Evolutionary conservation across 164 flowering plant genomes (phyloP).

Genomic region (Kalanchoe fedtschenkoi): DNA sequence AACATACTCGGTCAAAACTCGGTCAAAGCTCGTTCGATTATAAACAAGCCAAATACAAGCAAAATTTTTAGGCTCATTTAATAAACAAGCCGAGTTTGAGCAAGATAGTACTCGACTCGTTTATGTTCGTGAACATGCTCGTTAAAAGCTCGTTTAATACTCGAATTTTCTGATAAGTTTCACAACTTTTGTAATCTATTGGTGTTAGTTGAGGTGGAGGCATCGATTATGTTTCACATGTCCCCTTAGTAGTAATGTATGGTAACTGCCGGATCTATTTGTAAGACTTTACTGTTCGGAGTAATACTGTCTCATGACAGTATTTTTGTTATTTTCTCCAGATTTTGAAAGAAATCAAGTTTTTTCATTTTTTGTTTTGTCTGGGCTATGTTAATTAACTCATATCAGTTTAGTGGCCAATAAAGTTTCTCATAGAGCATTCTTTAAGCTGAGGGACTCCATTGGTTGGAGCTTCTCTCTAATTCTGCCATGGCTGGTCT

Average conservation of each 20-base stretch:
- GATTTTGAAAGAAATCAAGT: background rate
- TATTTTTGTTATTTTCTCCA: background rate
- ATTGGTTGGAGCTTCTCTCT: background rate
- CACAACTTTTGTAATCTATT: no score
- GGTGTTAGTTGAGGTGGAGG: background rate
- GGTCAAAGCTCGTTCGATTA: no score
- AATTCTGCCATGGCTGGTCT: background rate
- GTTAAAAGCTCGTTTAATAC: no score
- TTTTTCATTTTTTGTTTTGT: no score
- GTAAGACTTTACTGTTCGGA: background rate
- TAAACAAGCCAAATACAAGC: no score
- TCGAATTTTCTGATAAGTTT: no score
- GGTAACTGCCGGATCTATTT: background rate
- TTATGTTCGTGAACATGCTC: no score
- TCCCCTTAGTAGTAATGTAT: background rate
- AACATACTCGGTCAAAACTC: no score
- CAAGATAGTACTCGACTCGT: no score
- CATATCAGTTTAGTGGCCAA: background rate
- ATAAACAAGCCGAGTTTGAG: no score
- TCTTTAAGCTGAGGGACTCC: background rate
- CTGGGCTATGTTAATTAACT: no score
- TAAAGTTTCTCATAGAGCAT: background rate
- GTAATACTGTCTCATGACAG: background rate
- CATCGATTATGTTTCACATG: background rate
- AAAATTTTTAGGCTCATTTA: no score